Conservation (phyloP, 2,329 filamentous ascomycete genomes). For the Thermothelomyces thermophilus region DNA sequence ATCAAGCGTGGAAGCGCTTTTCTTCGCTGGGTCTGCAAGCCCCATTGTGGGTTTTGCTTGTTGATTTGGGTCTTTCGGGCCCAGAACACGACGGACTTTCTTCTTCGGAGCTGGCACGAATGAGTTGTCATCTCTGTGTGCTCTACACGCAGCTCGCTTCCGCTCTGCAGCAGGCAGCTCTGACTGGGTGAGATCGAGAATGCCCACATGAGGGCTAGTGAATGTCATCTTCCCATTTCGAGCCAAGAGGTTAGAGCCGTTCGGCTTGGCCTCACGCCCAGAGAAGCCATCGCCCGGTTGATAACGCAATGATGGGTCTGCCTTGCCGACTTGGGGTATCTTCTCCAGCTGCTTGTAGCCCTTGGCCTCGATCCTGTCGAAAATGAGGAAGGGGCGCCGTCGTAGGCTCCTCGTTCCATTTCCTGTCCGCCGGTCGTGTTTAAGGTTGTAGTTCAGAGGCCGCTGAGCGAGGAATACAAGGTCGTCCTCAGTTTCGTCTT, state of each 20-base stretch:
- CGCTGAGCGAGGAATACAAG: background rate
- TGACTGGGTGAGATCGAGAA: conserved; percentile 23
- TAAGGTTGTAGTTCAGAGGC: background rate
- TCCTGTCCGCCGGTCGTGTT: conserved; percentile 1
- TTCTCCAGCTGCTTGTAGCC: conserved; percentile 23
- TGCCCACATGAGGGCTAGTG: conserved; percentile 10
- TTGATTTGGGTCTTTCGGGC: conserved; percentile 2
- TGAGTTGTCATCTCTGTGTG: conserved; percentile 9
- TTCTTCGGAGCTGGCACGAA: conserved; percentile 6
- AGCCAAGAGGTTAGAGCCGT: conserved; percentile 15
- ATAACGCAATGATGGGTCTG: background rate
- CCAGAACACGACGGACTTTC: conserved; percentile 5
- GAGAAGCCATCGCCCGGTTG: conserved; percentile 24
- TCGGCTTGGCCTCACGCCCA: conserved; percentile 18
- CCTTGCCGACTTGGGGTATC: background rate
- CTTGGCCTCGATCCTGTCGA: conserved; percentile 16
- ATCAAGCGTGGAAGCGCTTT: background rate
- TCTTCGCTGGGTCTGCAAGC: background rate
- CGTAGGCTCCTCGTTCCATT: conserved; percentile 6
- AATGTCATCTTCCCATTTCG: conserved; percentile 12
- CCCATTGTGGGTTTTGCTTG: background rate
- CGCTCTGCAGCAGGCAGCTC: background rate
- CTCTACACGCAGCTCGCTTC: background rate
- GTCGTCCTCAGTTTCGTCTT: conserved; percentile 9
- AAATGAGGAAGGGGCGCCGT: conserved; percentile 20